A percentile compares a stretch with the other conserved stretches of the same genome.
phyloP scores from a whole-genome alignment of 208 protist genomes.

The Herpetomonas samuelpessoai region DNA sequence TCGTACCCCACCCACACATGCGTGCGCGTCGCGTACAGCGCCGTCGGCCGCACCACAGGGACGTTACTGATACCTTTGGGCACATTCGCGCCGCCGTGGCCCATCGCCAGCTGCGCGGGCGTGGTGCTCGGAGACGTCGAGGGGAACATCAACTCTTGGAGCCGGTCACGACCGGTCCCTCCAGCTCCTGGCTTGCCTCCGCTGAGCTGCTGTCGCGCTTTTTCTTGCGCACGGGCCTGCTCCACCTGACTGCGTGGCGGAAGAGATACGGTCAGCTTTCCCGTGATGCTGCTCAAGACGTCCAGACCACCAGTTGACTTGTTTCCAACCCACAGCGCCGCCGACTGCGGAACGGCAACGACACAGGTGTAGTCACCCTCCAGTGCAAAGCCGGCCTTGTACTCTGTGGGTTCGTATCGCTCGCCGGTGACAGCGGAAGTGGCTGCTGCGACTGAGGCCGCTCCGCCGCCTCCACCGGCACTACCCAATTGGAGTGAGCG shows the following conservation, averaged over 20 bases:
- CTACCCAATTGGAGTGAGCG: no score
- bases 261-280: constrained; percentile 37
- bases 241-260: constrained; percentile 15
- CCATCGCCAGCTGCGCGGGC: no score
- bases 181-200: no score
- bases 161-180: no score
- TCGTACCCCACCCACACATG: constrained; percentile 80
- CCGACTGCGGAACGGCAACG: constrained; percentile 26
- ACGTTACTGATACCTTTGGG: no score
- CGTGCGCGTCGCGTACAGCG: constrained; percentile 43
- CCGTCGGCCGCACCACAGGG: constrained; percentile 6
- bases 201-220: constrained; percentile 13
- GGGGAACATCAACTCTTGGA: no score
- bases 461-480: no score
- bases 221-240: constrained; percentile 9
- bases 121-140: no score
- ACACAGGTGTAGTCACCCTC: constrained; percentile 37
- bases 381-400: constrained; percentile 40
- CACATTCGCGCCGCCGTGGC: no score
- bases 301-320: constrained; percentile 38
- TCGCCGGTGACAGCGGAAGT: constrained; percentile 15
- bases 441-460: no score
- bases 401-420: constrained; percentile 29
- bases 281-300: constrained; percentile 66
- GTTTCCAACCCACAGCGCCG: constrained; percentile 65